These are phyloP conservation scores for Aspergillus sojae DNA, from an alignment of 2,329 filamentous ascomycete genomes.

Conservation along the genomic window DNA sequence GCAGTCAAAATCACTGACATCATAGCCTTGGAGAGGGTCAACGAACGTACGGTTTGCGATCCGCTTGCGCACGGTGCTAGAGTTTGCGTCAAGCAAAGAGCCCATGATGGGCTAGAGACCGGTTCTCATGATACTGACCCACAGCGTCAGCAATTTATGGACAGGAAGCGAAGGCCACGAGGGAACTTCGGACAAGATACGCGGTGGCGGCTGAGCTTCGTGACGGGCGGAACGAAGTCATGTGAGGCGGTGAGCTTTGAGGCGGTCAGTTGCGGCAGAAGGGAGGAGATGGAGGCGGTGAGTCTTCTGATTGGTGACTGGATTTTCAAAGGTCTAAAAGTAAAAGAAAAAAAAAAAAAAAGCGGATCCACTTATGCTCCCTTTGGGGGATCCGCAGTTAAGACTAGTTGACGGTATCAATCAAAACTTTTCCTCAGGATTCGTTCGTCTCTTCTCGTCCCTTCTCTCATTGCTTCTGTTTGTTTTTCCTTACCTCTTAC, in stretches of 20 bases:
- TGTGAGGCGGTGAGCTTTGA: slow-evolving; percentile 11
- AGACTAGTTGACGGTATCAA: slow-evolving; percentile 18
- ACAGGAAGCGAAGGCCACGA: neutral
- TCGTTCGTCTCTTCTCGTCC: slow-evolving; percentile 7
- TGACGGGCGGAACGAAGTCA: slow-evolving; percentile 13
- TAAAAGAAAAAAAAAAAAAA: slow-evolving; percentile 16
- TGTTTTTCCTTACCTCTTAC: slow-evolving; percentile 21
- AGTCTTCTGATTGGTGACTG: slow-evolving; percentile 10
- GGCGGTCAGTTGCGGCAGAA: slow-evolving; percentile 10
- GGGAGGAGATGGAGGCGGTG: neutral
- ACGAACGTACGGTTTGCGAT: slow-evolving; percentile 59
- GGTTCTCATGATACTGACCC: slow-evolving; percentile 23
- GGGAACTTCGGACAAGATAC: neutral
- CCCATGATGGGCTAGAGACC: slow-evolving; percentile 53
- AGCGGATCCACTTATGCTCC: slow-evolving; percentile 4
- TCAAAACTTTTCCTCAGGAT: slow-evolving; percentile 17
- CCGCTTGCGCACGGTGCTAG: slow-evolving; percentile 61
- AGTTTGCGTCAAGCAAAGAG: slow-evolving; percentile 63
- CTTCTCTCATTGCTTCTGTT: slow-evolving; percentile 9
- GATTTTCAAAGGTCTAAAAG: slow-evolving; percentile 1
- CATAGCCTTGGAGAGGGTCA: neutral
- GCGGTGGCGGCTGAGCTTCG: slow-evolving; percentile 6
- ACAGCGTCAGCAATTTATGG: neutral
- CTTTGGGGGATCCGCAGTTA: slow-evolving; percentile 7
- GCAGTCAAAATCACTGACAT: slow-evolving; percentile 16